phyloP scores from a whole-genome alignment of 345 rosid genomes.

The Bruguiera gymnorhiza region DNA sequence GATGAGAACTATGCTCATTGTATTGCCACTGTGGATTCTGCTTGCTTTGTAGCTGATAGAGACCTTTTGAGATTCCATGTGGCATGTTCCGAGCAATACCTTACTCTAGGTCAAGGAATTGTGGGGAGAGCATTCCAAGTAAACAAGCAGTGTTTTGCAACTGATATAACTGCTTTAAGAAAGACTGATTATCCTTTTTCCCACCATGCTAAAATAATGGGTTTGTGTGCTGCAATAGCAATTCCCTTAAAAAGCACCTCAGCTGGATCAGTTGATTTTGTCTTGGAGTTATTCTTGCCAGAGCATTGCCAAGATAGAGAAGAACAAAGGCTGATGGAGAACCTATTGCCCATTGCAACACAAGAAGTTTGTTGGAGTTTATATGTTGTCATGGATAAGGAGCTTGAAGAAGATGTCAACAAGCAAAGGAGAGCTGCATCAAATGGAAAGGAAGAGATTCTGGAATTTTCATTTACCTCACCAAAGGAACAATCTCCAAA shows the following conservation, averaged over 20 bases:
- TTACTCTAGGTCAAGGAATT: slow-evolving; percentile 65
- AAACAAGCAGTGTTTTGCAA: slow-evolving; percentile 58
- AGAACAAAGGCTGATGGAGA: slow-evolving; percentile 47
- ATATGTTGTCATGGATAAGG: slow-evolving; percentile 50
- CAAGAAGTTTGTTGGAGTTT: slow-evolving; percentile 52
- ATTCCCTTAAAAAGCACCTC: slow-evolving; percentile 53
- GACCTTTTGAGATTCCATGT: slow-evolving; percentile 45
- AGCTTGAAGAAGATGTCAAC: slow-evolving; percentile 44
- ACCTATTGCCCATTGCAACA: slow-evolving; percentile 42
- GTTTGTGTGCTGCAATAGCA: slow-evolving; percentile 67
- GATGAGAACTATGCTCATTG: slow-evolving; percentile 53
- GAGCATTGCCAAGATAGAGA: slow-evolving; percentile 47
- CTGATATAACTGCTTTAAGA: slow-evolving; percentile 60
- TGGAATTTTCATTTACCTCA: slow-evolving; percentile 28
- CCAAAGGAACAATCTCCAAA: slow-evolving; percentile 40
- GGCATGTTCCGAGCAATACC: slow-evolving; percentile 88
- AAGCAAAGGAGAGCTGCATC: slow-evolving; percentile 30
- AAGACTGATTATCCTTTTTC: slow-evolving; percentile 74
- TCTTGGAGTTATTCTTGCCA: slow-evolving; percentile 82
- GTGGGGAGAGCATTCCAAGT: slow-evolving; percentile 70
- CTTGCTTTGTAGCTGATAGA: slow-evolving; percentile 54
- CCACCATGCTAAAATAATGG: slow-evolving; percentile 81
- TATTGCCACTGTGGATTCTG: slow-evolving; percentile 62
- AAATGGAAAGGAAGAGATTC: slow-evolving; percentile 31
- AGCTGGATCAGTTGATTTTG: slow-evolving; percentile 55